Percentiles rank a stretch among this genome's conserved stretches.
These are phyloP conservation scores for Pseudovirgaria hyperparasitica DNA, from an alignment of 2,329 filamentous ascomycete species.

Conservation along the genomic window DNA sequence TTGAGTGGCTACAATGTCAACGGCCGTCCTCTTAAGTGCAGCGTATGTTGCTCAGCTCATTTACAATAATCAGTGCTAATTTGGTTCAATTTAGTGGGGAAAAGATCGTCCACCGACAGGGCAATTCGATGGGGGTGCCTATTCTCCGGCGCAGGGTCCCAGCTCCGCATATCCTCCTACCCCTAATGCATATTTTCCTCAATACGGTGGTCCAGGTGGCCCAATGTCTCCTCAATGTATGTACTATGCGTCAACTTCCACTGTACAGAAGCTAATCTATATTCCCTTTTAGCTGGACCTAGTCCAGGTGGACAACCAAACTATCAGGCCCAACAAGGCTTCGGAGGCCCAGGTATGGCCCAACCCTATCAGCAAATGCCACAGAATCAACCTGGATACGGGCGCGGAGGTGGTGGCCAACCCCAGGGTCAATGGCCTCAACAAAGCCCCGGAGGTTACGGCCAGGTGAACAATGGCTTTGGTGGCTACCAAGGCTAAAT, in stretches of 20 bases:
- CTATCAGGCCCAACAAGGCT: slow-evolving; percentile 38
- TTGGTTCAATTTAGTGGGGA: slow-evolving; percentile 61
- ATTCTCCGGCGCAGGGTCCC: slow-evolving; percentile 63
- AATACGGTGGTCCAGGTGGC: slow-evolving; percentile 64
- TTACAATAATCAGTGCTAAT: slow-evolving; percentile 10
- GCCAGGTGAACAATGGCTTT: slow-evolving; percentile 40
- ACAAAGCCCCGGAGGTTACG: slow-evolving; percentile 32
- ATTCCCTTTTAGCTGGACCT: slow-evolving; percentile 30
- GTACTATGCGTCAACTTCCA: slow-evolving; percentile 21
- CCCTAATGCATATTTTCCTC: slow-evolving; percentile 75
- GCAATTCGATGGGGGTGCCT: slow-evolving; percentile 73
- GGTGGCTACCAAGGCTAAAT: slow-evolving; percentile 46
- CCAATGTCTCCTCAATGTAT: slow-evolving; percentile 49
- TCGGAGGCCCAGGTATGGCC: slow-evolving; percentile 48
- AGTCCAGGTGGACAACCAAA: slow-evolving; percentile 53
- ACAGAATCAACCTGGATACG: slow-evolving; percentile 69
- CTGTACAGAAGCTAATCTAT: slow-evolving; percentile 15
- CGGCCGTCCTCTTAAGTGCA: slow-evolving; percentile 92
- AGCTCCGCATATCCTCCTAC: slow-evolving; percentile 65
- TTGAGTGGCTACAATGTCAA: slow-evolving; percentile 97
- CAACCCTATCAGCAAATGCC: slow-evolving; percentile 36
- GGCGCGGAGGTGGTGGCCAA: slow-evolving; percentile 53
- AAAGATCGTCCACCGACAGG: slow-evolving; percentile 91
- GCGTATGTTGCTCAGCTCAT: slow-evolving; percentile 52
- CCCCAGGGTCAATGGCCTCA: slow-evolving; percentile 38